These are phyloP conservation scores for Afroboletus lepidellus DNA, from an alignment of 1,284 basidiomycete species.

Conservation along the genomic window DNA sequence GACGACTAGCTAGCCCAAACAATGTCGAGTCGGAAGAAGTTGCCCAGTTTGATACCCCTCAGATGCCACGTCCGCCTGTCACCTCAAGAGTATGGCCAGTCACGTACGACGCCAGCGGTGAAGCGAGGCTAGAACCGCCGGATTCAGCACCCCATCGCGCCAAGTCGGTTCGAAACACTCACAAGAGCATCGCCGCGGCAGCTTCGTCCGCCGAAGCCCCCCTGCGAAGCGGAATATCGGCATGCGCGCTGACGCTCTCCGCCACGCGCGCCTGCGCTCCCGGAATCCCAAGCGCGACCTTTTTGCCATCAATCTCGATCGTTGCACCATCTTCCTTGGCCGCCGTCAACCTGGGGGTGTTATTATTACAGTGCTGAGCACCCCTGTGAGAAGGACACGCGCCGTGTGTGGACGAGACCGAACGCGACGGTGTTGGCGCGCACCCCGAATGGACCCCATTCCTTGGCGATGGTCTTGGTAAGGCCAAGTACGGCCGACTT, in stretches of 20 bases:
- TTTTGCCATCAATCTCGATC: conserved; percentile 82
- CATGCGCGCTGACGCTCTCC: conserved; percentile 39
- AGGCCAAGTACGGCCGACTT: conserved; percentile 77
- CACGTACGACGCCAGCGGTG: conserved; percentile 77
- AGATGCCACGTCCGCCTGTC: conserved; percentile 75
- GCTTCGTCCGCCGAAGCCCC: conserved; percentile 78
- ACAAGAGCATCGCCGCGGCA: conserved; percentile 72
- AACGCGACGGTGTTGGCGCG: conserved; percentile 82
- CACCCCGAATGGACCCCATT: conserved; percentile 83
- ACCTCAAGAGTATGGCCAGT: conserved; percentile 82
- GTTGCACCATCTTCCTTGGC: conserved; percentile 75
- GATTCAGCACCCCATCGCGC: conserved; percentile 12
- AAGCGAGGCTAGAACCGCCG: conserved; percentile 52
- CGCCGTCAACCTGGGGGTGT: conserved; percentile 62
- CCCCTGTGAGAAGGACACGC: conserved; percentile 13
- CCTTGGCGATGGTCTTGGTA: conserved; percentile 84
- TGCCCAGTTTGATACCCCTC: neutral
- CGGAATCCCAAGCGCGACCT: conserved; percentile 80
- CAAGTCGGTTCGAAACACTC: conserved; percentile 31
- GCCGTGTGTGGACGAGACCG: conserved; percentile 74
- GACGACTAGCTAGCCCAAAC: no score
- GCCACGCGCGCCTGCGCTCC: conserved; percentile 40
- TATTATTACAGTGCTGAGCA: no score
- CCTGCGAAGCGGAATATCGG: conserved; percentile 70
- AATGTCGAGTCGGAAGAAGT: no score